Conservation (phyloP, 2,329 filamentous ascomycete genomes). For the Hypoxylon sp. region DNA sequence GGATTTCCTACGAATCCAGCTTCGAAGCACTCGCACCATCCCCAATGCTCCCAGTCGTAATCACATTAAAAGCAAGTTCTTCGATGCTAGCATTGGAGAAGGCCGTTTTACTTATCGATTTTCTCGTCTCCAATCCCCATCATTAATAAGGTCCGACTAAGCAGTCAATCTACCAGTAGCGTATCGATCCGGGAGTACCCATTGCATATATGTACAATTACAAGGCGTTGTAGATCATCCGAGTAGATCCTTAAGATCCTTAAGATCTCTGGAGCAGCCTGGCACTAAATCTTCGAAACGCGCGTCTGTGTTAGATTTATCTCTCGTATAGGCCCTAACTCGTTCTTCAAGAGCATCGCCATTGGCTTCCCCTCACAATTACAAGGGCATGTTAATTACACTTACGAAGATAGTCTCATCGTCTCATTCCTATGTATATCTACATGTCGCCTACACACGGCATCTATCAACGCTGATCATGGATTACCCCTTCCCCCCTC, state of each 20-base stretch:
- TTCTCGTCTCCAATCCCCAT: constrained; percentile 18
- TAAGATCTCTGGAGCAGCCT: constrained; percentile 24
- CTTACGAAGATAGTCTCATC: constrained; percentile 12
- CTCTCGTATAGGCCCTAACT: background rate
- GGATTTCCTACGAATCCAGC: constrained; percentile 37
- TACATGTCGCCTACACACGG: constrained; percentile 31
- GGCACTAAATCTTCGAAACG: constrained; percentile 7
- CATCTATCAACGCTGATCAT: constrained; percentile 43
- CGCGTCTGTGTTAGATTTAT: constrained; percentile 7
- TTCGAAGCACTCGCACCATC: constrained; percentile 29
- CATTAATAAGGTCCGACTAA: constrained; percentile 38
- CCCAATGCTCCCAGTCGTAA: constrained; percentile 26
- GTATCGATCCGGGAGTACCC: constrained; percentile 18
- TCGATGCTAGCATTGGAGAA: constrained; percentile 22
- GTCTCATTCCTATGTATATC: constrained; percentile 16
- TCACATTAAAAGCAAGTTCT: constrained; percentile 35
- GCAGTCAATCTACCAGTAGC: constrained; percentile 18
- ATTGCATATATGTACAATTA: constrained; percentile 27
- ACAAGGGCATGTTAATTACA: constrained; percentile 9
- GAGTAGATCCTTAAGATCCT: constrained; percentile 36
- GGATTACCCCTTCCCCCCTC: constrained; percentile 36
- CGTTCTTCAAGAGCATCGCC: background rate
- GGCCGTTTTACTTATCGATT: constrained; percentile 10
- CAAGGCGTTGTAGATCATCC: constrained; percentile 43
- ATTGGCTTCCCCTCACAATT: constrained; percentile 3